Conservation (phyloP, 495 filamentous ascomycete genomes). For the Talaromyces thailandensis region DNA sequence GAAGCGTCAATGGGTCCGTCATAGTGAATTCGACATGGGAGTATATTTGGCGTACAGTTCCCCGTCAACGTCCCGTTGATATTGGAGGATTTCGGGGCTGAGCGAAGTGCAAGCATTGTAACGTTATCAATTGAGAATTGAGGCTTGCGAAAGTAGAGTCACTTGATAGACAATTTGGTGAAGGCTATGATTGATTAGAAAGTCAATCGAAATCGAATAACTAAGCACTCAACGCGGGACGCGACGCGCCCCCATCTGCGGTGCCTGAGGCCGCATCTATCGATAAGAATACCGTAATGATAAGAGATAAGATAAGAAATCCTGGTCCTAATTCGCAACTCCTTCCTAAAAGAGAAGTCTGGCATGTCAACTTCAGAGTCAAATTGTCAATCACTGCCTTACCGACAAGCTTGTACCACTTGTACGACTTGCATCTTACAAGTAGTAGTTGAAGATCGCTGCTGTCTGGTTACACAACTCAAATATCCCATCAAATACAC, state of each 20-base stretch:
- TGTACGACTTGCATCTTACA: too few relatives aligned
- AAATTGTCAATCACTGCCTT: too few relatives aligned
- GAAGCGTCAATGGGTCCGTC: conserved; percentile 60
- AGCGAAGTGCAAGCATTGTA: conserved; percentile 32
- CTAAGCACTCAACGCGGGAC: conserved; percentile 8
- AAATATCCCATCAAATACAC: too few relatives aligned
- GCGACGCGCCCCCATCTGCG: conserved; percentile 21
- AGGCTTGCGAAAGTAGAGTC: not conserved
- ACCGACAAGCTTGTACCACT: too few relatives aligned
- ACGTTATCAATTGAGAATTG: not conserved
- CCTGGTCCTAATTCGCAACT: too few relatives aligned
- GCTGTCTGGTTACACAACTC: too few relatives aligned
- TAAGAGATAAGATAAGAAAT: not conserved
- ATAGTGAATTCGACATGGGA: conserved; percentile 79
- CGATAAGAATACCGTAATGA: not conserved
- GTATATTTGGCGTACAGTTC: conserved; percentile 58
- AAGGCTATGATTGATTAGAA: conserved; percentile 1
- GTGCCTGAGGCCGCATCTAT: not conserved
- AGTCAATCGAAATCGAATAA: not conserved
- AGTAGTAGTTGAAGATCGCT: too few relatives aligned
- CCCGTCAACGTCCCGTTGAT: conserved; percentile 10
- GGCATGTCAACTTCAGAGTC: too few relatives aligned
- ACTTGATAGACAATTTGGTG: too few relatives aligned
- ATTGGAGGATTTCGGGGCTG: conserved; percentile 14
- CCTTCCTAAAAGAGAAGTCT: too few relatives aligned